Percentiles rank a stretch among this genome's conserved stretches.
Conservation (phyloP, 768 basidiomycete genomes). For the Amanita molliuscula region DNA sequence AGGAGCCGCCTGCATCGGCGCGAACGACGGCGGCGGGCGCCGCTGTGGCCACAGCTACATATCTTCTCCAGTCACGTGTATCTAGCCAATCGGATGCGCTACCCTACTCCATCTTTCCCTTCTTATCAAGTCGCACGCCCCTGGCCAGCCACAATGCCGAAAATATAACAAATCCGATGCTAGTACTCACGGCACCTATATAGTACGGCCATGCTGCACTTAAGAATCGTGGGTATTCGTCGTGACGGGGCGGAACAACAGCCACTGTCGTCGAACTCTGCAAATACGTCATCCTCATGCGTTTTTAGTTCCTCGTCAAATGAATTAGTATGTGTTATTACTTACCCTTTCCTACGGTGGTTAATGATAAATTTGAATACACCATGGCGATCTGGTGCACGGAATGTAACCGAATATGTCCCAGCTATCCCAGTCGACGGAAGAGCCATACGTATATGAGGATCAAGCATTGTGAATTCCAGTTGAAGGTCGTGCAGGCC, state of each 20-base stretch:
- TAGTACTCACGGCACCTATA: slow-evolving; percentile 80
- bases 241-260: slow-evolving; percentile 88
- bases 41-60: neutral
- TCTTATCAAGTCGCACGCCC: slow-evolving; percentile 57
- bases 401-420: slow-evolving; percentile 76
- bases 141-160: slow-evolving; percentile 81
- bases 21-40: neutral
- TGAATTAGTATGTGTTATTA: slow-evolving; percentile 4
- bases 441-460: slow-evolving; percentile 81
- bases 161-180: slow-evolving; percentile 78
- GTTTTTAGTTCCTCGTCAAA: neutral
- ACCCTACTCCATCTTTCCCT: slow-evolving; percentile 33
- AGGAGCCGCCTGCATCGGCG: slow-evolving; percentile 7
- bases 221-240: slow-evolving; percentile 92
- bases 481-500: slow-evolving; percentile 75
- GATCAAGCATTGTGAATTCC: slow-evolving; percentile 98
- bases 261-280: slow-evolving; percentile 67
- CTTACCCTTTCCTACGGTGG: slow-evolving; percentile 83
- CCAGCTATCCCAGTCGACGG: slow-evolving; percentile 48
- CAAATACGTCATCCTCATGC: slow-evolving; percentile 60
- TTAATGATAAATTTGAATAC: slow-evolving; percentile 97
- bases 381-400: slow-evolving; percentile 89
- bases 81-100: neutral
- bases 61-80: slow-evolving; percentile 2
- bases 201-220: slow-evolving; percentile 97